Percentiles rank a stretch among this genome's conserved stretches.
Conservation (phyloP, 2,329 filamentous ascomycete species). For the Graphilbum fragrans region DNA sequence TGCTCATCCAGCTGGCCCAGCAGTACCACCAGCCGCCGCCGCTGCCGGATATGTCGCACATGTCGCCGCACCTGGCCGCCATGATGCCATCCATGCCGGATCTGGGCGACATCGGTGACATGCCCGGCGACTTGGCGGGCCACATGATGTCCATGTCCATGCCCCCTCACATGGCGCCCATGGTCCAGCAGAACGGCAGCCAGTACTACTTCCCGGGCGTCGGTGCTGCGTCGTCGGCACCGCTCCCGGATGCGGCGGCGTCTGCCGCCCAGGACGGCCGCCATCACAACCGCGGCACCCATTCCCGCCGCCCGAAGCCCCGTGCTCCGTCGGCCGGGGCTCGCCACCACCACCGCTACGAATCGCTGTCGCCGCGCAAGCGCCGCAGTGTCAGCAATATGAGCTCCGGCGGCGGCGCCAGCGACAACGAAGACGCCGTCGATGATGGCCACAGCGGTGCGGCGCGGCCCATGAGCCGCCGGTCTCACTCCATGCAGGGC, state of each 20-base stretch:
- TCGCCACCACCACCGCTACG: slow-evolving; percentile 28
- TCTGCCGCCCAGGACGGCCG: slow-evolving; percentile 1
- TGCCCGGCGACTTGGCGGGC: too few relatives aligned
- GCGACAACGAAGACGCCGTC: neutral
- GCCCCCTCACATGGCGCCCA: too few relatives aligned
- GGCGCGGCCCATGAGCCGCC: slow-evolving; percentile 9
- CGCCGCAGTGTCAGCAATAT: slow-evolving; percentile 10
- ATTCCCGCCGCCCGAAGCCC: slow-evolving; percentile 29
- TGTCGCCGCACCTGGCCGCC: too few relatives aligned
- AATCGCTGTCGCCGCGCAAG: slow-evolving; percentile 7
- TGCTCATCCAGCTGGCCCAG: slow-evolving; percentile 38
- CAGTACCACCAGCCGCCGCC: slow-evolving; percentile 7
- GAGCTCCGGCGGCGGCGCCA: slow-evolving; percentile 15
- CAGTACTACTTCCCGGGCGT: slow-evolving; percentile 7
- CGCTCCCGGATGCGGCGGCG: neutral
- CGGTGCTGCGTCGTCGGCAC: neutral
- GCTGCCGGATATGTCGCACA: slow-evolving; percentile 5
- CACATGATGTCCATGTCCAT: too few relatives aligned
- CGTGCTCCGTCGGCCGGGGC: slow-evolving; percentile 42
- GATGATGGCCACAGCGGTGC: neutral
- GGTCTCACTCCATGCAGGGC: slow-evolving; percentile 11
- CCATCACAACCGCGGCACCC: neutral
- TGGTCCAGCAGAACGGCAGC: slow-evolving; percentile 8
- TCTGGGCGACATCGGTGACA: too few relatives aligned
- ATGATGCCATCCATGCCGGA: too few relatives aligned